Conservation (phyloP, 2,329 filamentous ascomycete genomes). For the Cryphonectria japonica region DNA sequence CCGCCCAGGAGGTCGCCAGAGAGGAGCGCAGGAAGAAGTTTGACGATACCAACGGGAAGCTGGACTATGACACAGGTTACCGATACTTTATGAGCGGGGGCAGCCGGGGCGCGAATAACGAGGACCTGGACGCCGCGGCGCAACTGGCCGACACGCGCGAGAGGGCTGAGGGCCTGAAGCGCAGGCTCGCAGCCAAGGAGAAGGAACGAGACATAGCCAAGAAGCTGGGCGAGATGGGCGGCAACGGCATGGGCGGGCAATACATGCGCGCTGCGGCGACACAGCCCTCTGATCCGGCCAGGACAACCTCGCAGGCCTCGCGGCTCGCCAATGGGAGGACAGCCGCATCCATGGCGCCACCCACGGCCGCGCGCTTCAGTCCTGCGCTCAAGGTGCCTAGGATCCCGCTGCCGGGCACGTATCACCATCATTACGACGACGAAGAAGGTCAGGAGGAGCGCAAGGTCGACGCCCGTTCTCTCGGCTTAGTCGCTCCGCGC, state of each 20-base stretch:
- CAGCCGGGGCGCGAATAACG: constrained; percentile 44
- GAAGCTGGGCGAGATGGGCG: constrained; percentile 66
- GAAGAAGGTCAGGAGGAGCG: constrained; percentile 26
- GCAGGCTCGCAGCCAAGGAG: constrained; percentile 67
- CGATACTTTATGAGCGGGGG: constrained; percentile 56
- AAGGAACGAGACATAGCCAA: constrained; percentile 74
- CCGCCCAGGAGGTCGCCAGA: constrained; percentile 33
- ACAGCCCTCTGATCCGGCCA: constrained; percentile 11
- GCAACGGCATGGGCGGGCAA: constrained; percentile 65
- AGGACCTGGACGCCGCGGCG: constrained; percentile 35
- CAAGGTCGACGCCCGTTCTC: constrained; percentile 48
- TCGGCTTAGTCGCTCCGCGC: constrained; percentile 47
- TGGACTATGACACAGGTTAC: constrained; percentile 62
- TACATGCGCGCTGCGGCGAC: constrained; percentile 60
- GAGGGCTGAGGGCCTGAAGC: constrained; percentile 67
- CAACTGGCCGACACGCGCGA: constrained; percentile 57
- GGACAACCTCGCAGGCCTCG: constrained; percentile 25
- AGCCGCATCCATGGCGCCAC: constrained; percentile 19
- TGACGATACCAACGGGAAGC: constrained; percentile 42
- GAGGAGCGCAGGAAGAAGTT: constrained; percentile 35
- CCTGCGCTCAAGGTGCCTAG: constrained; percentile 26
- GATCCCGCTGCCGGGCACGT: constrained; percentile 23
- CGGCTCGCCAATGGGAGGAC: constrained; percentile 20
- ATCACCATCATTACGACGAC: constrained; percentile 25
- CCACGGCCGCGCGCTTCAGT: constrained; percentile 27